Evolutionary conservation across 805 yeast species (phyloP).

Genomic region (Metschnikowia koreensis): DNA sequence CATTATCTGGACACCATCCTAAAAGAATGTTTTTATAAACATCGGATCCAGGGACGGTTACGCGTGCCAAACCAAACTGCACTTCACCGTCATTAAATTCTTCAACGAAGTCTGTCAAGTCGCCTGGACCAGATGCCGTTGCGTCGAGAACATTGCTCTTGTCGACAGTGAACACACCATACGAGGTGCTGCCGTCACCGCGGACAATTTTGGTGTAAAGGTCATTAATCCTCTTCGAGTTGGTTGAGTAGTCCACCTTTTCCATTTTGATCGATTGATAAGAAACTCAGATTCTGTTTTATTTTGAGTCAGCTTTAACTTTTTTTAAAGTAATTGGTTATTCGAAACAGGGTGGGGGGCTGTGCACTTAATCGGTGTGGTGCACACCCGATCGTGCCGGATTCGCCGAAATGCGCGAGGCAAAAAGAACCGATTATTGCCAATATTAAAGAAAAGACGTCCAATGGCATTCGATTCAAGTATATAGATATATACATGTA

Average conservation of each 20-base stretch:
- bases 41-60: conserved; percentile 88
- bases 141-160: conserved; percentile 49
- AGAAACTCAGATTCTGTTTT: background rate
- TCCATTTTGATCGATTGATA: conserved; percentile 38
- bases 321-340: background rate
- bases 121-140: conserved; percentile 55
- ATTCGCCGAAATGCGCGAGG: background rate
- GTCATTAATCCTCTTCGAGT: conserved; percentile 71
- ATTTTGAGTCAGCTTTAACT: no score
- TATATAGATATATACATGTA: no score
- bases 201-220: conserved; percentile 76
- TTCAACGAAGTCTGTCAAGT: conserved; percentile 72
- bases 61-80: conserved; percentile 87
- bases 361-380: background rate
- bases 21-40: conserved; percentile 79
- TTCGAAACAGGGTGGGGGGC: background rate
- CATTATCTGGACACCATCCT: conserved; percentile 98
- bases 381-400: background rate
- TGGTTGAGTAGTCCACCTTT: conserved; percentile 58
- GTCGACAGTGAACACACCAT: conserved; percentile 81
- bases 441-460: no score
- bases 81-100: conserved; percentile 84
- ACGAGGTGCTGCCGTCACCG: conserved; percentile 66
- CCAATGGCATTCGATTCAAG: no score
- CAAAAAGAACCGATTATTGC: background rate